Evolutionary conservation across 352 stramenopile genomes (phyloP).

Genomic region (Thalassiosira allenii): DNA sequence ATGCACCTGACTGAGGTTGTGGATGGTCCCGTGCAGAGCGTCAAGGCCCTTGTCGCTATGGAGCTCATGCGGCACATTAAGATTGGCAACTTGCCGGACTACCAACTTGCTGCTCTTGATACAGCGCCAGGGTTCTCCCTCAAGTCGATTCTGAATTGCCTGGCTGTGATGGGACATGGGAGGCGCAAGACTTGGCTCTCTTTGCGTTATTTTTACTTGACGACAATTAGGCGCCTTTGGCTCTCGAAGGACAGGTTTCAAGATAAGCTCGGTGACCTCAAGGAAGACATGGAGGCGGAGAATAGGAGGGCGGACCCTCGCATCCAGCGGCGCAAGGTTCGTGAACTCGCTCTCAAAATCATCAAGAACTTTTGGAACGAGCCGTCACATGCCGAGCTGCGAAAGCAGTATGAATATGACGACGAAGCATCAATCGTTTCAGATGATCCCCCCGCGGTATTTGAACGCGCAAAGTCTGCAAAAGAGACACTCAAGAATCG

Average conservation of each 20-base stretch:
- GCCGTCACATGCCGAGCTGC: conserved; percentile 33
- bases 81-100: conserved; percentile 79
- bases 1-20: conserved; percentile 90
- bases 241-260: conserved; percentile 40
- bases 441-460: conserved; percentile 74
- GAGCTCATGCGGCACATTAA: conserved; percentile 86
- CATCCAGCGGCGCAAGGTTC: conserved; percentile 66
- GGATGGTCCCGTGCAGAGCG: conserved; percentile 65
- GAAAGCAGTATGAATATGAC: conserved; percentile 44
- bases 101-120: conserved; percentile 70
- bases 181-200: conserved; percentile 42
- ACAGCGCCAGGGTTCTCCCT: conserved; percentile 38
- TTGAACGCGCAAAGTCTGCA: conserved; percentile 69
- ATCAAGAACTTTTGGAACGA: conserved; percentile 69
- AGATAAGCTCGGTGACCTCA: conserved; percentile 50
- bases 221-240: conserved; percentile 48
- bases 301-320: conserved; percentile 57
- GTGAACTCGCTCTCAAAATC: conserved; percentile 71
- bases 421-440: conserved; percentile 62
- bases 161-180: conserved; percentile 56
- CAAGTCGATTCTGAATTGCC: conserved; percentile 51
- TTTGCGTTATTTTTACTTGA: conserved; percentile 49
- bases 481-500: conserved; percentile 40
- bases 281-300: conserved; percentile 50
- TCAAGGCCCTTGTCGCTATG: conserved; percentile 81